These are phyloP conservation scores for Metschnikowia cubensis DNA, from an alignment of 805 yeast species.

Conservation along the genomic window DNA sequence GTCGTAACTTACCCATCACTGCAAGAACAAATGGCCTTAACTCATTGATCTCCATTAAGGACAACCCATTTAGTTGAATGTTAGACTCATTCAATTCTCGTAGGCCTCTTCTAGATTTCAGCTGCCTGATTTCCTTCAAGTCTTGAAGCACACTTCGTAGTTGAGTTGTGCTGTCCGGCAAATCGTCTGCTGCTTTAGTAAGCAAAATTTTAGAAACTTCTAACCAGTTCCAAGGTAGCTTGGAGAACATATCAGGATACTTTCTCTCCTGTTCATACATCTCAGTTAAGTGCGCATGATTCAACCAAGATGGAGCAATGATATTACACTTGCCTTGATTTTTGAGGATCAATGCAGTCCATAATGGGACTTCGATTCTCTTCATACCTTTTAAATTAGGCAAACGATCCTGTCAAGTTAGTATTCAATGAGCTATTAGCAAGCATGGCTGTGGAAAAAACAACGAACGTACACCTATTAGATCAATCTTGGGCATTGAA, in stretches of 20 bases:
- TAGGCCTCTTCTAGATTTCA: slow-evolving; percentile 79
- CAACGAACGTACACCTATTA: slow-evolving; percentile 52
- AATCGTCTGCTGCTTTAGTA: slow-evolving; percentile 71
- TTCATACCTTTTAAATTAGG: slow-evolving; percentile 66
- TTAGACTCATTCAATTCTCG: slow-evolving; percentile 75
- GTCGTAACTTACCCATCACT: slow-evolving; percentile 75
- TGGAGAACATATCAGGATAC: slow-evolving; percentile 55
- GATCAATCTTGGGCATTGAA: slow-evolving; percentile 56
- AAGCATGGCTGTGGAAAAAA: background rate
- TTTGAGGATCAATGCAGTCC: slow-evolving; percentile 83
- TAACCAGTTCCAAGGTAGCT: slow-evolving; percentile 85
- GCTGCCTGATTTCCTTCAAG: slow-evolving; percentile 73
- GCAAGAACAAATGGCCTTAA: slow-evolving; percentile 74
- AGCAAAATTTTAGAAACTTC: slow-evolving; percentile 71
- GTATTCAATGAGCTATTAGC: background rate
- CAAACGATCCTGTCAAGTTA: slow-evolving; percentile 39
- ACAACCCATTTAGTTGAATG: slow-evolving; percentile 76
- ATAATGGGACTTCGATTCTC: slow-evolving; percentile 68
- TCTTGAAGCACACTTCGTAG: slow-evolving; percentile 74
- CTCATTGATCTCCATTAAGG: slow-evolving; percentile 83
- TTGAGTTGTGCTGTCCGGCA: slow-evolving; percentile 66
- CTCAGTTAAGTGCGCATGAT: slow-evolving; percentile 46
- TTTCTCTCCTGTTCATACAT: slow-evolving; percentile 65
- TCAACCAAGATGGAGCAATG: slow-evolving; percentile 83
- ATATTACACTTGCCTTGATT: slow-evolving; percentile 83